Base-by-base conservation (phyloP, 75 land plant species). In the Isoetes taiwanensis region DNA sequence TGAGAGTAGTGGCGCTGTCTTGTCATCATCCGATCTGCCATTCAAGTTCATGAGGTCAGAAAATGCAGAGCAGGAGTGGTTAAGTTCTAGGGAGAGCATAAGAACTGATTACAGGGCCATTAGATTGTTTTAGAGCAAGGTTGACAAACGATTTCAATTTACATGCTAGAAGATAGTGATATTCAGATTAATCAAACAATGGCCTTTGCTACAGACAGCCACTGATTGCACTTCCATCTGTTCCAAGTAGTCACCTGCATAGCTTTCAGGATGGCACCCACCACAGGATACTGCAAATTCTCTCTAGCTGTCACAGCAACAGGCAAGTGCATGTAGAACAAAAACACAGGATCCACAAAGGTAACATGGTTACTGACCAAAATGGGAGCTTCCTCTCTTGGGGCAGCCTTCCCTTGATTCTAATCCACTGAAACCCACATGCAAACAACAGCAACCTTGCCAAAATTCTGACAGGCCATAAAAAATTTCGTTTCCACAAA, bases 241-340 rank as follows among this genome's bases (percentile, higher is more conserved):
- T 66, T 61, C 29, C 58, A 52, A 28, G 69, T 28, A 33, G 59
- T 59, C 14, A 52, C 64, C 54, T 66, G 69, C 69, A 66, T 59
- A 26, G 69, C 69, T 8, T 34, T 43, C 10, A 50, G 46, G 41
- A 59, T 59, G 19, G 54, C 31, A 0, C 69, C 69, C 8, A 46
- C 53, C 3, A 66, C 20, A 2, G 69, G 69, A 53, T 39, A 16
- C 5, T 21, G 34, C 29, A 66, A 31, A 38, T 66, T 66, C 56
- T 66, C 69, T 24, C 52, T 20, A 10, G 69, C 69, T 10, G 65
- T 50, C 31, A 66, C 69, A 1, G 59, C 48, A 21, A 66, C 64
- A 26, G 69, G 69, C 46, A 66, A 28, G 30, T 66, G 69, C 34
- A 29, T 59, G 69, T 40, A 66, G 65, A 66, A 66, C n/a, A 66